These are phyloP conservation scores for Rubia tinctorum DNA, from an alignment of 305 asterid genomes.

Conservation along the genomic window DNA sequence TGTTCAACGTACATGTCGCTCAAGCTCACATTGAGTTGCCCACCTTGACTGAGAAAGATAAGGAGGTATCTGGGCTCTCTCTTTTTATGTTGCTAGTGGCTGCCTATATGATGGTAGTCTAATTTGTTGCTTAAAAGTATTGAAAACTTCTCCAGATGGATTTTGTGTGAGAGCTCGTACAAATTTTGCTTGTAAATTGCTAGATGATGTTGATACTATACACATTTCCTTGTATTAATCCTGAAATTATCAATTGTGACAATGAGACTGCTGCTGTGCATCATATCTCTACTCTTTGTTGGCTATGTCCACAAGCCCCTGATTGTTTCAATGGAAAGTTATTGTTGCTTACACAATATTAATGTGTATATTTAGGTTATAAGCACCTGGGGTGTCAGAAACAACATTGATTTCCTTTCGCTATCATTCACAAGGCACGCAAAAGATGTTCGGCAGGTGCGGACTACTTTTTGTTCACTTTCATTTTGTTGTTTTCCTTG, in stretches of 20 bases:
- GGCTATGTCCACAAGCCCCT: neutral
- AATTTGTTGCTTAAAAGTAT: neutral
- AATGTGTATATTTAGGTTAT: constrained; percentile 45
- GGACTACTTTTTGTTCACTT: constrained; percentile 10
- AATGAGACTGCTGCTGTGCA: too few relatives aligned
- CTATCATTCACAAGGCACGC: constrained; percentile 78
- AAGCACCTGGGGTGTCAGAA: constrained; percentile 78
- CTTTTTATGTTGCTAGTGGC: neutral
- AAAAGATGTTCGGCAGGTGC: constrained; percentile 76
- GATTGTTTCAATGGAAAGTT: constrained; percentile 1
- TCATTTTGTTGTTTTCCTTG: constrained; percentile 5
- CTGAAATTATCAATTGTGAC: neutral
- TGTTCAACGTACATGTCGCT: constrained; percentile 76
- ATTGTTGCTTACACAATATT: constrained; percentile 16
- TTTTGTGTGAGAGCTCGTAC: neutral
- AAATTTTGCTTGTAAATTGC: neutral
- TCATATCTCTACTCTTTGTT: neutral
- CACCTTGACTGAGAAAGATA: constrained; percentile 83
- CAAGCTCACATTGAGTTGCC: constrained; percentile 73
- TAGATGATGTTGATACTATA: neutral
- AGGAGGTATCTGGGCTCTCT: constrained; percentile 46
- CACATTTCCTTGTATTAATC: neutral
- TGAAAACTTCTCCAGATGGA: constrained; percentile 1
- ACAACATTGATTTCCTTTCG: constrained; percentile 82
- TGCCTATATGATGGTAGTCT: neutral